These are phyloP conservation scores for Lindgomyces ingoldianus DNA, from an alignment of 495 filamentous ascomycete genomes.

Conservation along the genomic window DNA sequence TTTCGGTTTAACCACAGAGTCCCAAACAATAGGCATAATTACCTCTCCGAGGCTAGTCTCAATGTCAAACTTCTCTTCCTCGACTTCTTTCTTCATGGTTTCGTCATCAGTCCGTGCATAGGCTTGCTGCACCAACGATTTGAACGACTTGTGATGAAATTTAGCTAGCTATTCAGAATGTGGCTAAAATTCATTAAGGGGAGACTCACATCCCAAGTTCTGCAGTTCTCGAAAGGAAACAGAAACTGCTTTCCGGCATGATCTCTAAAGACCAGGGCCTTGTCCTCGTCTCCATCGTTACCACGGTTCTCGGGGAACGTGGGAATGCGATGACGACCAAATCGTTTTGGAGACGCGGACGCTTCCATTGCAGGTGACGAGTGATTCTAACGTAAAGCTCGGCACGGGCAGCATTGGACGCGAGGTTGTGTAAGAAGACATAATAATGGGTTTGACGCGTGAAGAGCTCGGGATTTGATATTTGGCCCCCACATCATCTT, in stretches of 20 bases:
- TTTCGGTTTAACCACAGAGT: neutral
- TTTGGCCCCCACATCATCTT: no score
- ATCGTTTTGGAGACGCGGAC: no score
- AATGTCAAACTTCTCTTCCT: slow-evolving; percentile 19
- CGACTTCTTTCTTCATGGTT: neutral
- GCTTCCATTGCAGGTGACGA: no score
- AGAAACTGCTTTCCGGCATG: slow-evolving; percentile 21
- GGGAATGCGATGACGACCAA: no score
- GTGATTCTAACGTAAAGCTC: no score
- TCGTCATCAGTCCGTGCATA: slow-evolving; percentile 3
- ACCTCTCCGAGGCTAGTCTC: neutral
- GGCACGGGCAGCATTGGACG: no score
- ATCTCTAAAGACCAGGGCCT: slow-evolving; percentile 23
- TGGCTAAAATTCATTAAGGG: neutral
- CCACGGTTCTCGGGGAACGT: no score
- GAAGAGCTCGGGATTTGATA: no score
- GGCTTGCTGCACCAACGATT: slow-evolving; percentile 5
- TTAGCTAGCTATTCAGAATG: no score
- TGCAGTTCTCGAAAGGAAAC: slow-evolving; percentile 15
- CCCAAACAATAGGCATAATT: slow-evolving; percentile 23
- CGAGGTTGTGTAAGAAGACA: no score
- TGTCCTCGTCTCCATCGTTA: no score
- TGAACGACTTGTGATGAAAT: slow-evolving; percentile 1
- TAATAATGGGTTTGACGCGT: no score
- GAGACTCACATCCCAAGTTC: slow-evolving; percentile 18